These are phyloP conservation scores for Peniophora sp. DNA, from an alignment of 1,284 basidiomycete genomes.

Conservation along the genomic window DNA sequence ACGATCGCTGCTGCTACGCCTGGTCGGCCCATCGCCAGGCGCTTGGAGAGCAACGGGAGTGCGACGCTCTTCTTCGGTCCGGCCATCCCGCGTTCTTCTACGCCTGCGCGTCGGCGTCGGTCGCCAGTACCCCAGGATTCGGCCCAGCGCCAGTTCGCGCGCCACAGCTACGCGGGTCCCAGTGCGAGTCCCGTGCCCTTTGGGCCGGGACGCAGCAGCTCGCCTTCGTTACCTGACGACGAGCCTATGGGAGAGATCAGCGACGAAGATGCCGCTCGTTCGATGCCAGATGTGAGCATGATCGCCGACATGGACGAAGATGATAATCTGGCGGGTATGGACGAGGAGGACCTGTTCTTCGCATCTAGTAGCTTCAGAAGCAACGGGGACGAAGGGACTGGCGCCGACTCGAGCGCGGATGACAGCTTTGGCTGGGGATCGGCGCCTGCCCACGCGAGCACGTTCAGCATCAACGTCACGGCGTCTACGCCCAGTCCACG, in stretches of 20 bases:
- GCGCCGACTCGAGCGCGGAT: slow-evolving; percentile 3
- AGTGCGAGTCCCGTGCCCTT: slow-evolving; percentile 5
- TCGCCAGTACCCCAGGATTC: slow-evolving; percentile 7
- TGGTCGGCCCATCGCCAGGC: slow-evolving; percentile 17
- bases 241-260: slow-evolving; percentile 15
- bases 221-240: slow-evolving; percentile 11
- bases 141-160: slow-evolving; percentile 30
- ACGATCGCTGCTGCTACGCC: slow-evolving; percentile 15
- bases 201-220: slow-evolving; percentile 9
- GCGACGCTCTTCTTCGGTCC: slow-evolving; percentile 72
- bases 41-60: slow-evolving; percentile 37
- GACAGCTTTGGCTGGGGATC: slow-evolving; percentile 14
- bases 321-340: slow-evolving; percentile 27
- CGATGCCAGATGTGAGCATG: slow-evolving; percentile 10
- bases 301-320: slow-evolving; percentile 3
- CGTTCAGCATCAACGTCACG: slow-evolving; percentile 50
- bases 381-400: slow-evolving; percentile 7
- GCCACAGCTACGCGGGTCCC: slow-evolving; percentile 54
- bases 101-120: slow-evolving; percentile 6
- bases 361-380: slow-evolving; percentile 19
- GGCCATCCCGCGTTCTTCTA: slow-evolving; percentile 30
- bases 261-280: slow-evolving; percentile 13
- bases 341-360: slow-evolving; percentile 59
- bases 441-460: slow-evolving; percentile 25
- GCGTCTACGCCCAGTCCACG: slow-evolving; percentile 51